These are phyloP conservation scores for Pisolithus microcarpus DNA, from an alignment of 768 basidiomycete species.

Conservation along the genomic window DNA sequence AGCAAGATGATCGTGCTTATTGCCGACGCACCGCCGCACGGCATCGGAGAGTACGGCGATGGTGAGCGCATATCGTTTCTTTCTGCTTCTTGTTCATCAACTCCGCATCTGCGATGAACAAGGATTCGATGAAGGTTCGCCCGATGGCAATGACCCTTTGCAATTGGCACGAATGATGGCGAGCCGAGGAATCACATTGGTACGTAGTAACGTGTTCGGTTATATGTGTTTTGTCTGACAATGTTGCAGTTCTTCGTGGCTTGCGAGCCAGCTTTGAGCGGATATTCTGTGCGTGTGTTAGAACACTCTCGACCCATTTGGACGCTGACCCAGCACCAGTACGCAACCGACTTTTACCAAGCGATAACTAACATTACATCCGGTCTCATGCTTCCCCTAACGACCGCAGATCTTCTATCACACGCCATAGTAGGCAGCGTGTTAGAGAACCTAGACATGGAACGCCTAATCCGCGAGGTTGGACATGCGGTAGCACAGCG, in stretches of 20 bases:
- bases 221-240: neutral
- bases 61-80: slow-evolving; percentile 42
- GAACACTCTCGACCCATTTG: slow-evolving; percentile 12
- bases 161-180: slow-evolving; percentile 88
- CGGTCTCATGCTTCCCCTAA: slow-evolving; percentile 92
- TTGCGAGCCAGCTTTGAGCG: slow-evolving; percentile 92
- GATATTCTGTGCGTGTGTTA: slow-evolving; percentile 63
- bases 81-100: slow-evolving; percentile 8
- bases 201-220: slow-evolving; percentile 22
- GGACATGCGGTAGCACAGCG: slow-evolving; percentile 89
- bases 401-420: slow-evolving; percentile 88
- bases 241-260: slow-evolving; percentile 88
- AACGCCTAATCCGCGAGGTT: slow-evolving; percentile 89
- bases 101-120: slow-evolving; percentile 1
- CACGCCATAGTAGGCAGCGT: slow-evolving; percentile 97
- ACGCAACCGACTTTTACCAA: slow-evolving; percentile 91
- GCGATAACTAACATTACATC: slow-evolving; percentile 90
- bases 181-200: slow-evolving; percentile 80
- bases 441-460: slow-evolving; percentile 97
- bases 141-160: slow-evolving; percentile 89
- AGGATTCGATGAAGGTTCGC: slow-evolving; percentile 93
- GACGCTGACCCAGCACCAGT: slow-evolving; percentile 36
- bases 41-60: slow-evolving; percentile 95
- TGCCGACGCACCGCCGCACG: slow-evolving; percentile 96
- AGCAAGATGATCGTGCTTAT: slow-evolving; percentile 97